Conservation (phyloP, 2,329 filamentous ascomycete genomes). For the Alternaria ethzedia region DNA sequence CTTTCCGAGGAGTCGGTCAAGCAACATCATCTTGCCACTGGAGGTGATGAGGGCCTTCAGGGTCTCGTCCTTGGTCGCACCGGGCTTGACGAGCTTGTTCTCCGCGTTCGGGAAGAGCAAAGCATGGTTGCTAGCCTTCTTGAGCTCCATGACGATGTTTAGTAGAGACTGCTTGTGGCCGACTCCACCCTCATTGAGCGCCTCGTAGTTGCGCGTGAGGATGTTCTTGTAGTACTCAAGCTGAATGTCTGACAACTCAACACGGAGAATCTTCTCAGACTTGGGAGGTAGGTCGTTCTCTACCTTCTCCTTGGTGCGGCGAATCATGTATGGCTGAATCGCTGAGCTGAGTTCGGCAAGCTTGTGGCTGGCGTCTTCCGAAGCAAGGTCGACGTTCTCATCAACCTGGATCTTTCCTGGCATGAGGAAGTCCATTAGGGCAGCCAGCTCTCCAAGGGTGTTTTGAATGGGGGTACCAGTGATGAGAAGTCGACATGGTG, state of each 20-base stretch:
- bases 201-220: conserved; percentile 92
- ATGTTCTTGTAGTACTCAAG: conserved; percentile 99
- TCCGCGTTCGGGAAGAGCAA: conserved; percentile 98
- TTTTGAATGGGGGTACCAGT: conserved; percentile 98
- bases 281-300: conserved; percentile 96
- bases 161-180: conserved; percentile 94
- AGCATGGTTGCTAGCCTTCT: conserved; percentile 98
- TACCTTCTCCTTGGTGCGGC: conserved; percentile 95
- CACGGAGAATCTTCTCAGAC: conserved; percentile 98
- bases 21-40: conserved; percentile 99
- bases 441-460: conserved; percentile 88
- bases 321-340: conserved; percentile 92
- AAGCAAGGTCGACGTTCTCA: conserved; percentile 84
- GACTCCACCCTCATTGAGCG: conserved; percentile 85
- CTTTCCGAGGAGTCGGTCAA: conserved; percentile 94
- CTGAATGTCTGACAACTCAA: conserved; percentile 94
- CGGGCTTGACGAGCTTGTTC: conserved; percentile 82
- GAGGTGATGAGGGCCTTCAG: conserved; percentile 93
- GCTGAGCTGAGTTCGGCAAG: conserved; percentile 82
- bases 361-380: conserved; percentile 83
- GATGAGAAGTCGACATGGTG: conserved; percentile 88
- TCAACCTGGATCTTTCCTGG: conserved; percentile 93
- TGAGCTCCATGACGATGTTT: conserved; percentile 99
- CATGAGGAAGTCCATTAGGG: conserved; percentile 94
- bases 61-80: conserved; percentile 82